phyloP scores from a whole-genome alignment of 108 stramenopile genomes.

The Pseudonitzschia multistriata region DNA sequence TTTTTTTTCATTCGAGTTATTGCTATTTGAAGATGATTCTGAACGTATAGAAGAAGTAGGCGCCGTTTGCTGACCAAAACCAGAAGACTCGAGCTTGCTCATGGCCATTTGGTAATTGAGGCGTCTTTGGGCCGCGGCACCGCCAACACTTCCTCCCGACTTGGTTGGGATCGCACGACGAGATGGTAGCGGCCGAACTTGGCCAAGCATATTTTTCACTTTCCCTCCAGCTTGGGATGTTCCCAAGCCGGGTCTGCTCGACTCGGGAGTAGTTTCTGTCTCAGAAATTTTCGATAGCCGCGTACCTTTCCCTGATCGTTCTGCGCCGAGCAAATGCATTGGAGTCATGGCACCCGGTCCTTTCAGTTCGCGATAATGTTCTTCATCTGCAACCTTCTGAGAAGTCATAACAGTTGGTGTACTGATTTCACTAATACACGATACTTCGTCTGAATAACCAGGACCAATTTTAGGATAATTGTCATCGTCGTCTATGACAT shows the following conservation, averaged over 20 bases:
- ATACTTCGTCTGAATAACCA: slow-evolving; percentile 52
- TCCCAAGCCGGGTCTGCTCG: slow-evolving; percentile 9
- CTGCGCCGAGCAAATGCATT: slow-evolving; percentile 7
- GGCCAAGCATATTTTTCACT: slow-evolving; percentile 37
- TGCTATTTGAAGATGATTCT: slow-evolving; percentile 17
- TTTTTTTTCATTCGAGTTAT: slow-evolving; percentile 3
- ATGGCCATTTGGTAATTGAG: slow-evolving; percentile 47
- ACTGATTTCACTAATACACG: slow-evolving; percentile 49
- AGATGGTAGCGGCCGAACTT: slow-evolving; percentile 16
- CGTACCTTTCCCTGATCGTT: slow-evolving; percentile 1
- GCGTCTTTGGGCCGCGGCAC: slow-evolving; percentile 50
- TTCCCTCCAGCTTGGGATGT: slow-evolving; percentile 22
- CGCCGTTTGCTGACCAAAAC: slow-evolving; percentile 11
- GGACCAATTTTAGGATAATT: slow-evolving; percentile 66
- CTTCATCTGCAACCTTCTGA: slow-evolving; percentile 47
- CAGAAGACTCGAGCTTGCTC: slow-evolving; percentile 37
- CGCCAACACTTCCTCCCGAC: slow-evolving; percentile 15
- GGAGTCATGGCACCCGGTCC: slow-evolving; percentile 35
- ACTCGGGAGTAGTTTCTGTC: background rate
- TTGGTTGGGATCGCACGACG: slow-evolving; percentile 26
- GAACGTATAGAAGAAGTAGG: slow-evolving; percentile 12
- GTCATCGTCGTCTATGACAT: slow-evolving; percentile 48
- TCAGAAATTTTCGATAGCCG: background rate
- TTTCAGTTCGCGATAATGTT: slow-evolving; percentile 45
- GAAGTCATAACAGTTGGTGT: slow-evolving; percentile 58